Conservation (phyloP, 2,329 filamentous ascomycete species). For the Sarocladium brachiariae region DNA sequence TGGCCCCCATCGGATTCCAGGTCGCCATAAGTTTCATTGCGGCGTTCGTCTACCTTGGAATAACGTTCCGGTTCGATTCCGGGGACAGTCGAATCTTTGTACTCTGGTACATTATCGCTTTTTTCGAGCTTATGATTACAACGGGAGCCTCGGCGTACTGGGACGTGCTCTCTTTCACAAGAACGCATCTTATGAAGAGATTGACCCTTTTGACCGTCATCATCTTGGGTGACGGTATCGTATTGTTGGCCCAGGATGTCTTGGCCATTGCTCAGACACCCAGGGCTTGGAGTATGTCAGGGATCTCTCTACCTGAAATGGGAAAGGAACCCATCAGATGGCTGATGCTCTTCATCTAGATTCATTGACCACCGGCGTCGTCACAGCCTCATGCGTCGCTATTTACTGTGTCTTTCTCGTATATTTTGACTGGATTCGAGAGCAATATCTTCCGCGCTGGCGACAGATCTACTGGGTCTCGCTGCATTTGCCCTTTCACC, state of each 20-base stretch:
- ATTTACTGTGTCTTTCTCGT: constrained; percentile 40
- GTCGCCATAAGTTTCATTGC: constrained; percentile 27
- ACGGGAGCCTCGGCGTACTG: constrained; percentile 48
- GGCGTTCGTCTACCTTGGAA: constrained; percentile 33
- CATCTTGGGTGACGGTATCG: constrained; percentile 59
- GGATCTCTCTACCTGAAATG: no score
- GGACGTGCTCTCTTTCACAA: constrained; percentile 51
- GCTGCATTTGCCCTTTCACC: constrained; percentile 57
- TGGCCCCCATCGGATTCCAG: constrained; percentile 28
- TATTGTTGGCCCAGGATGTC: constrained; percentile 47
- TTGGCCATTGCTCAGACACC: constrained; percentile 39
- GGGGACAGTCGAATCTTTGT: constrained; percentile 28
- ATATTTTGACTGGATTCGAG: constrained; percentile 58
- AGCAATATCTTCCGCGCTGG: constrained; percentile 48
- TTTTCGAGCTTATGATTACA: constrained; percentile 43
- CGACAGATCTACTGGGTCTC: constrained; percentile 53
- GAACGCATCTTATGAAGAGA: constrained; percentile 56
- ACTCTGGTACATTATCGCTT: constrained; percentile 47
- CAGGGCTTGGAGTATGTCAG: constrained; percentile 33
- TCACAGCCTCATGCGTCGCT: constrained; percentile 27
- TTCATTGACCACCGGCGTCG: constrained; percentile 30
- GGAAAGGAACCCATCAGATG: rapidly evolving
- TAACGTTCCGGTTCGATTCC: constrained; percentile 31
- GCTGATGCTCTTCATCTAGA: constrained; percentile 19
- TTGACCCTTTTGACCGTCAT: constrained; percentile 59